These are phyloP conservation scores for Dioszegia hungarica DNA, from an alignment of 768 basidiomycete species.

Conservation along the genomic window DNA sequence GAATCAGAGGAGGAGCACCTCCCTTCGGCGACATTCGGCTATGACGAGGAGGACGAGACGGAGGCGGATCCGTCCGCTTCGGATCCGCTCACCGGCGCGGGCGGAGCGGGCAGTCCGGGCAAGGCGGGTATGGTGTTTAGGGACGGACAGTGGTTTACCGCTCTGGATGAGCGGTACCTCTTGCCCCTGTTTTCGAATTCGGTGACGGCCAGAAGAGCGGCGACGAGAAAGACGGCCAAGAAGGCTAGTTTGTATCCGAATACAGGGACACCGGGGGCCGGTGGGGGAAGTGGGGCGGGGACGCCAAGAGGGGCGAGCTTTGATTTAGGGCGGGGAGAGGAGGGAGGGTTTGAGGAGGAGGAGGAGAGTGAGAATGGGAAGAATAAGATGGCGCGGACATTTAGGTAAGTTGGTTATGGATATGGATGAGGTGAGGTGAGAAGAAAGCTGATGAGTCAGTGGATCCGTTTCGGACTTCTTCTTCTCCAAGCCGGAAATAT, in stretches of 20 bases:
- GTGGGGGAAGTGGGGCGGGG: slow-evolving; percentile 21
- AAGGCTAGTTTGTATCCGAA: slow-evolving; percentile 30
- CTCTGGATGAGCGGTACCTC: slow-evolving; percentile 88
- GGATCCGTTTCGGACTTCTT: slow-evolving; percentile 49
- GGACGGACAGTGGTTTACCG: slow-evolving; percentile 93
- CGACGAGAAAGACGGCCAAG: slow-evolving; percentile 35
- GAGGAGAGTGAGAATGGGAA: slow-evolving; percentile 47
- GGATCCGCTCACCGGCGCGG: neutral
- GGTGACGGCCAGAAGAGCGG: slow-evolving; percentile 31
- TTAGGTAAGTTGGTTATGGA: slow-evolving; percentile 40
- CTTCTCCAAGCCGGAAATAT: slow-evolving; percentile 41
- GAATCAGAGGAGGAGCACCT: slow-evolving; percentile 41
- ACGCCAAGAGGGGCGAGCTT: slow-evolving; percentile 31
- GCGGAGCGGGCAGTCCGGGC: neutral
- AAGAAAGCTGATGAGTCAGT: slow-evolving; percentile 13
- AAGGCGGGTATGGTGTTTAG: slow-evolving; percentile 49
- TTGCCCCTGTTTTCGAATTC: slow-evolving; percentile 67
- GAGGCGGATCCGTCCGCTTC: slow-evolving; percentile 8
- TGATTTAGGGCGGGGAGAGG: slow-evolving; percentile 18
- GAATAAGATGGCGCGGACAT: slow-evolving; percentile 41
- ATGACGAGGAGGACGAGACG: slow-evolving; percentile 15
- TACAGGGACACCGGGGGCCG: slow-evolving; percentile 15
- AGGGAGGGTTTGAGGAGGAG: slow-evolving; percentile 20
- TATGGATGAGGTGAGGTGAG: no score
- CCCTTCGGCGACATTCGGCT: slow-evolving; percentile 24